Conservation (phyloP, 2,329 filamentous ascomycete species). For the Cadophora sp. region DNA sequence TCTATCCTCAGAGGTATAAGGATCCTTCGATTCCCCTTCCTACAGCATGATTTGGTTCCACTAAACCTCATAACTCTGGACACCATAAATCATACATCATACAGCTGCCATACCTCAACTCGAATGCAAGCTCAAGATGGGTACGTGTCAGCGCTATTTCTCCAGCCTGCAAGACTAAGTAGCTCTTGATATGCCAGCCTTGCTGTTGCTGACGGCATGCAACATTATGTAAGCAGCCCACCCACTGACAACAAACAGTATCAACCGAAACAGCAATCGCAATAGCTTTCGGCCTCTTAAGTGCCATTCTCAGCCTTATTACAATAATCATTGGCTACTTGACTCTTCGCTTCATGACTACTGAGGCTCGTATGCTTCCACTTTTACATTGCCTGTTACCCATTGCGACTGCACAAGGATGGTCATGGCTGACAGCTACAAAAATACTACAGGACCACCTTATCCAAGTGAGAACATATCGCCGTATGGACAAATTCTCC, state of each 20-base stretch:
- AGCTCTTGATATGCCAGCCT: no score
- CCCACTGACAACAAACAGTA: not conserved
- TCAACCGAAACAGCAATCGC: slow-evolving; percentile 10
- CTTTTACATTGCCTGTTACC: no score
- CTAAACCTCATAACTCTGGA: no score
- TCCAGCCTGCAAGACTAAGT: no score
- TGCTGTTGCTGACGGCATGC: not conserved
- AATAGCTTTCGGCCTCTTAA: slow-evolving; percentile 16
- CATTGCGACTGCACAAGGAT: no score
- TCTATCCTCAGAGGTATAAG: no score
- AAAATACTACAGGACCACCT: not conserved
- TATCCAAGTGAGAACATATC: not conserved
- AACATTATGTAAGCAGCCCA: not conserved
- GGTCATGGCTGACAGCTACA: not conserved
- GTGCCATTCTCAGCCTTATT: not conserved
- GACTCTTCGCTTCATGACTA: slow-evolving; percentile 3
- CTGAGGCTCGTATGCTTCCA: not conserved
- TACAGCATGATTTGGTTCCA: no score
- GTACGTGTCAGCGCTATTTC: no score
- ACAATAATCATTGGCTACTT: slow-evolving; percentile 8
- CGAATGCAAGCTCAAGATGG: no score
- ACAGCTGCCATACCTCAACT: no score
- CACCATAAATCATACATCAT: no score
- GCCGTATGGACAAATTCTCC: not conserved
- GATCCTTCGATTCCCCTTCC: no score